Base-by-base conservation (phyloP, 1,284 basidiomycete genomes). In the Heterobasidion occidentale region DNA sequence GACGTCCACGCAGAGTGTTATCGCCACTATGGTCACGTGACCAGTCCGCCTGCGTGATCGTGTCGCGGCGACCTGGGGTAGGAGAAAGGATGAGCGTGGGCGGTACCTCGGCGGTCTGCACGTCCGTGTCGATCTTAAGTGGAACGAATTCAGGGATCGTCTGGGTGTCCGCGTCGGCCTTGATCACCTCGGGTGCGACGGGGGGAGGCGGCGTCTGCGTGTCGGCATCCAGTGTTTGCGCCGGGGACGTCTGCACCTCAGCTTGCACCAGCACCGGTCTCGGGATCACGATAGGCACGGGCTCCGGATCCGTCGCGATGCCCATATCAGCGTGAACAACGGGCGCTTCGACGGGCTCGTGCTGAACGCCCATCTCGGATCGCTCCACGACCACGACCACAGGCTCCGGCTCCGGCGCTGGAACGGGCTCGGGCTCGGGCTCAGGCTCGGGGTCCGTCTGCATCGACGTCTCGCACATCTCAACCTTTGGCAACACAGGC, bases 1-100 rank as follows among this genome's bases (percentile, higher is more conserved):
- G 65, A 59, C 64, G 62, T 58, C 65, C 62, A 48, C 63, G 65
- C 67, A 76, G 70, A 6, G 81, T 83, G 1, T 70, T 72, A 57
- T 85, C 78, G 1, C 74, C 80, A 52, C 71, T 77, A 6, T 68
- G 68, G 58, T 73, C 73, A 46, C 70, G 70, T n/a, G 66, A 55
- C 56, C 77, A 68, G 57, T 78, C 72, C 12, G 69, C 67, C 57
- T 77, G 77, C 6, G 74, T 77, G 62, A 83, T 67, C 0, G 80
- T 83, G 20, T 75, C 73, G 56, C 77, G 73, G 44, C 77, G 69
- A 1, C 57, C 56, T 7, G 56, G 58, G 11, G 8, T 38, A 9
- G 35, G n/a, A 15, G 35, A 51, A n/a, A 51, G 50, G n/a, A 51
- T 7, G 35, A 27, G 20, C 9, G 33, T 27, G 20, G 11, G 12